Percentiles rank a stretch among this genome's conserved stretches.
phyloP scores from a whole-genome alignment of 345 rosid species.

The Turnera subulata region DNA sequence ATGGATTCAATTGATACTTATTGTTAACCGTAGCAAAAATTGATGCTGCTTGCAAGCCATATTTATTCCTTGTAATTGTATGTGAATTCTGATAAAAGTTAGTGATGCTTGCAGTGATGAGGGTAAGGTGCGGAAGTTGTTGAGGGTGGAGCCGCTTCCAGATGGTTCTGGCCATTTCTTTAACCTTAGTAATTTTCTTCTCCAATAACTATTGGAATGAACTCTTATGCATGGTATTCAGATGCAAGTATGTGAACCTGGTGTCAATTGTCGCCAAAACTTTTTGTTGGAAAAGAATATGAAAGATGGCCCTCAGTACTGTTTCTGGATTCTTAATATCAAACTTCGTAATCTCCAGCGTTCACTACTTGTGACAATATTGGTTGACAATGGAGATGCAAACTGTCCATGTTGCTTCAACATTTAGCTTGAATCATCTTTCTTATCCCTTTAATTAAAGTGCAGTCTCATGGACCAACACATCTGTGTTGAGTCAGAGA shows the following conservation, averaged over 20 bases:
- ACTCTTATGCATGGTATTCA: constrained; percentile 7
- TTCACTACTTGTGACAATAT: background rate
- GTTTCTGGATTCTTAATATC: too few species aligned
- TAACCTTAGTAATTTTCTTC: constrained; percentile 67
- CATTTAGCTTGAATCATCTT: background rate
- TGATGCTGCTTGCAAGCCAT: background rate
- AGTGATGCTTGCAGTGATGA: constrained; percentile 59
- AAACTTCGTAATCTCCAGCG: too few species aligned
- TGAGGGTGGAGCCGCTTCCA: constrained; percentile 92
- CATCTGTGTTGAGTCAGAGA: background rate
- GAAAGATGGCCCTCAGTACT: too few species aligned
- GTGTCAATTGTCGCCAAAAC: background rate
- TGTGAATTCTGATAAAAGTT: background rate
- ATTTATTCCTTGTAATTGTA: too few species aligned
- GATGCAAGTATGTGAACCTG: constrained; percentile 7
- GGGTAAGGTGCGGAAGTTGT: constrained; percentile 85
- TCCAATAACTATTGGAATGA: constrained; percentile 13
- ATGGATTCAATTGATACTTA: too few species aligned
- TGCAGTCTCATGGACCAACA: too few species aligned
- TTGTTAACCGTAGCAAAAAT: too few species aligned
- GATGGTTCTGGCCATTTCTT: constrained; percentile 96
- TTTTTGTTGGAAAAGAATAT: background rate
- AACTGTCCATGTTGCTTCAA: background rate
- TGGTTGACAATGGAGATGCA: background rate
- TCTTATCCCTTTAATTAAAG: background rate